Conservation (phyloP, 148 eudicot genomes). For the Heliosperma pusillum region DNA sequence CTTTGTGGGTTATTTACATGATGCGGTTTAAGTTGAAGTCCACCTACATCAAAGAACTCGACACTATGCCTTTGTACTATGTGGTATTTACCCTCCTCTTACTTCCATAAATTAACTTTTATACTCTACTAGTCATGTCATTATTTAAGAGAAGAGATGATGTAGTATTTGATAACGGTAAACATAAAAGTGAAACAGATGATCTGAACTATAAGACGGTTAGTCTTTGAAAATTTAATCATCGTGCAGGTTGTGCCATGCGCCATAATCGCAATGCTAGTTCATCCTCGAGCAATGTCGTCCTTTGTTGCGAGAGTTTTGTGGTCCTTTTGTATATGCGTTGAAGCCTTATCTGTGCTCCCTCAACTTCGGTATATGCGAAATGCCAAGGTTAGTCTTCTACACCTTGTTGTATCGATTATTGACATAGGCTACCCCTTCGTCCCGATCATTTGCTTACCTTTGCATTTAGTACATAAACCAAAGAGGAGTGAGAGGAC, state of each 20-base stretch:
- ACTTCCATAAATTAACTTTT: too few species aligned
- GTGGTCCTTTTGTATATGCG: constrained; percentile 66
- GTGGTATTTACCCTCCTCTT: constrained; percentile 49
- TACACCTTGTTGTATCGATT: too few species aligned
- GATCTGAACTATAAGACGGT: too few species aligned
- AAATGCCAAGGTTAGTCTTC: constrained; percentile 78
- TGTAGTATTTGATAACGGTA: too few species aligned
- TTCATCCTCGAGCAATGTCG: constrained; percentile 45
- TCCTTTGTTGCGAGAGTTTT: constrained; percentile 27
- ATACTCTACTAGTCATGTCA: too few species aligned
- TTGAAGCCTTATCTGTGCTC: constrained; percentile 75
- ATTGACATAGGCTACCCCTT: too few species aligned
- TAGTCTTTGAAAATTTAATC: too few species aligned
- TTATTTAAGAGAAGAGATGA: too few species aligned
- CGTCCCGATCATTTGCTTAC: too few species aligned
- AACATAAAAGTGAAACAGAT: too few species aligned
- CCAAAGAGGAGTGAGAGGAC: too few species aligned
- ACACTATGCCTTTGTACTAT: constrained; percentile 54
- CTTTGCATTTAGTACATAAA: too few species aligned
- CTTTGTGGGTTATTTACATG: constrained; percentile 89
- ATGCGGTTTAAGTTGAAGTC: constrained; percentile 72
- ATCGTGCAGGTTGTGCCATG: constrained; percentile 53
- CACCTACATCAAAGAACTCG: constrained; percentile 58
- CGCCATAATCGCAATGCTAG: constrained; percentile 42
- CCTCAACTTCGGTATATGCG: constrained; percentile 88